These are phyloP conservation scores for Pelargonium citronellum DNA, from an alignment of 441 rosid genomes.

Conservation along the genomic window DNA sequence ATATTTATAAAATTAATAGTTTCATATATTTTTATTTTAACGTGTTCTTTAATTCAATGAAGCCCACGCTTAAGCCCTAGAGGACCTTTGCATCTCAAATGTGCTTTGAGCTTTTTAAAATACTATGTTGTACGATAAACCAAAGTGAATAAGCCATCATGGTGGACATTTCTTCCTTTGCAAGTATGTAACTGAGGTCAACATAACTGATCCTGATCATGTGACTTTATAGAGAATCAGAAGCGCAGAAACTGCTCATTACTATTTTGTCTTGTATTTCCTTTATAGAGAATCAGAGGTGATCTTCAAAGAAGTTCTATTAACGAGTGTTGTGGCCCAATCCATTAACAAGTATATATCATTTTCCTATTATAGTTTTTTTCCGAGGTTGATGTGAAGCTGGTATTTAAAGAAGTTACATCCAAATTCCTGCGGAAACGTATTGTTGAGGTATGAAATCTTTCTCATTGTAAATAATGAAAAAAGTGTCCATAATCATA, in stretches of 20 bases:
- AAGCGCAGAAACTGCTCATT: background rate
- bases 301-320: too few species aligned
- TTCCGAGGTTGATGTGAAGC: conserved; percentile 95
- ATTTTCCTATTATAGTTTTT: conserved; percentile 46
- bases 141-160: conserved; percentile 1
- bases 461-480: conserved; percentile 15
- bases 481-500: background rate
- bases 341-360: background rate
- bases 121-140: background rate
- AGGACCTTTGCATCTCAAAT: too few species aligned
- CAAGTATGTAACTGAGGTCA: background rate
- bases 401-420: conserved; percentile 90
- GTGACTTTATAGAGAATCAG: background rate
- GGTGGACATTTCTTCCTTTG: background rate
- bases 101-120: too few species aligned
- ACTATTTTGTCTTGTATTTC: too few species aligned
- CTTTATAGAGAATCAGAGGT: background rate
- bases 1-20: too few species aligned
- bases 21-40: too few species aligned
- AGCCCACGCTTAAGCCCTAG: too few species aligned
- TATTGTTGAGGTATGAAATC: conserved; percentile 74
- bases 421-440: conserved; percentile 81
- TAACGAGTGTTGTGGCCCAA: background rate
- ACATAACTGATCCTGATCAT: background rate
- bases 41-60: too few species aligned